Conservation (phyloP, 148 eudicot genomes). For the Vaccinium darrowii region DNA sequence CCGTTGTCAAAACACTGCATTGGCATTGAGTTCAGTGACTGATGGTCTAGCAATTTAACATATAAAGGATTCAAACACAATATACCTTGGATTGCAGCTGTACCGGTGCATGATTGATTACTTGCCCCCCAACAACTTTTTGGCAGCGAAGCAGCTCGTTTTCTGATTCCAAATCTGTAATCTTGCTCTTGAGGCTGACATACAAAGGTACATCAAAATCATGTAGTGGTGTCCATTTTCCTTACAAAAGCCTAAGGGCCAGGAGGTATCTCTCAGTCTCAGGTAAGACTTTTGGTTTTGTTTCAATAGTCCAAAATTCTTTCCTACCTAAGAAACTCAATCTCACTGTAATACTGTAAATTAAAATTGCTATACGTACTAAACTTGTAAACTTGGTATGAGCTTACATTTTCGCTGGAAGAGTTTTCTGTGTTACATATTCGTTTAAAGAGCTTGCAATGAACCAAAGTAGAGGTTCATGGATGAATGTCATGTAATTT, state of each 20-base stretch:
- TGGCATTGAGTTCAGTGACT: conserved; percentile 16
- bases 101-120: conserved; percentile 25
- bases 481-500: not conserved
- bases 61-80: not conserved
- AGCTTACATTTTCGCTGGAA: not conserved
- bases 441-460: conserved; percentile 1
- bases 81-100: conserved; percentile 33
- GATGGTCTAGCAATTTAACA: conserved; percentile 3
- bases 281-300: conserved; percentile 3
- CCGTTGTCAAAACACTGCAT: conserved; percentile 44
- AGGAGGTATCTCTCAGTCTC: not conserved
- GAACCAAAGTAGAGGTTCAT: conserved; percentile 10
- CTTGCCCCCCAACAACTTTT: conserved; percentile 35
- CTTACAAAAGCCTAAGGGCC: not conserved
- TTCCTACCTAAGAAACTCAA: not conserved
- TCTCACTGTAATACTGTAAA: not conserved
- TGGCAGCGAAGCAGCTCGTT: conserved; percentile 42
- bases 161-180: conserved; percentile 45
- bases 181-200: conserved; percentile 47
- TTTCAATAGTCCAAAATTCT: conserved; percentile 4
- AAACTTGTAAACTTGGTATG: not conserved
- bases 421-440: not conserved
- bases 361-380: not conserved
- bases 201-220: conserved; percentile 28
- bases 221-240: not conserved